Base-by-base conservation (phyloP, 495 filamentous ascomycete species). In the Penicillium angulare region DNA sequence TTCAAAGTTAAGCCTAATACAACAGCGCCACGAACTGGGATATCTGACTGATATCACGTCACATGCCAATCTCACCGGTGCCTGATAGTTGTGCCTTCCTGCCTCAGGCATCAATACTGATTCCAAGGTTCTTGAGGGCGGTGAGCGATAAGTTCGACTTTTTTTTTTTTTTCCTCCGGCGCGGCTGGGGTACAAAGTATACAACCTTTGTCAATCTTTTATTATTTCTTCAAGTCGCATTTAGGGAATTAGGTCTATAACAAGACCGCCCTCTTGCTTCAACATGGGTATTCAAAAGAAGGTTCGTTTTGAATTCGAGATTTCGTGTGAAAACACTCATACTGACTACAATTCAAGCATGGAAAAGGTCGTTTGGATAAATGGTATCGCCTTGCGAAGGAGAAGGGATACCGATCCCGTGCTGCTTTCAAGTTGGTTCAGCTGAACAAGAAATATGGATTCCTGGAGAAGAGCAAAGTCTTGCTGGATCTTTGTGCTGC, bases 331-430 rank as follows among this genome's bases (percentile, higher is more conserved):
- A n/a, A n/a, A n/a, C 24, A 10, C 47, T 34, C 33, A 8, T 64
- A 60, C 59, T 70, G 29, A 72, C 55, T 49, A 7, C 7, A 12
- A 45, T 40, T 41, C 42, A 48, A 86, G 82, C 87, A 96, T 72
- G 93, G 91, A 76, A 99, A 99, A 80, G 93, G 93, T 69, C 92
- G 93, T 80, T 83, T 98, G 52, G 93, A 98, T 77, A 97, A 97
- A 76, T 97, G 91, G 90, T 88, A 88, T 73, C 87, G 87, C 60
- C 81, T 99, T 54, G 95, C 93, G 51, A 97, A 97, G 68, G 93
- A 99, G 69, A 97, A 97, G 45, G 43, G 95, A 44, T 99, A 99
- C 73, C 77, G 93, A 58, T 95, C 93, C 33, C 81, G 93, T 74
- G 91, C 93, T 58, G 93, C 93, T 7, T 99, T 99, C 83, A 99